phyloP scores from a whole-genome alignment of 108 stramenopile species.

The Aurantiochytrium sp. region DNA sequence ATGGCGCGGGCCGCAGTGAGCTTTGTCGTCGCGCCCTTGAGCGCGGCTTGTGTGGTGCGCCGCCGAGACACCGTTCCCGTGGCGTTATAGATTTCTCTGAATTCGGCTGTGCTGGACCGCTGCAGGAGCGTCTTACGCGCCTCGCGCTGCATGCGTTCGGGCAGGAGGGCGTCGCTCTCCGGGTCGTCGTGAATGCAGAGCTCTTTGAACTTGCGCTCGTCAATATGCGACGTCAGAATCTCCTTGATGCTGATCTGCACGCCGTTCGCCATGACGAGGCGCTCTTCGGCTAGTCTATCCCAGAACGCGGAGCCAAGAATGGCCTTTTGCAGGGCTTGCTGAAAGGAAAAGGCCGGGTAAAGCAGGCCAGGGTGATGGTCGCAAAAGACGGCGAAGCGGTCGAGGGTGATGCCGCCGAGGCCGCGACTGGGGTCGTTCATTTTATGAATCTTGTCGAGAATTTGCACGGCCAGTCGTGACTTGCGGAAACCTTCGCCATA shows the following conservation, averaged over 20 bases:
- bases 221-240: constrained; percentile 47
- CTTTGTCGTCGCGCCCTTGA: too few species aligned
- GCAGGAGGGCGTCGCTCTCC: neutral
- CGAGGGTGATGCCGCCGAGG: constrained; percentile 34
- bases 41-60: neutral
- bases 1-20: too few species aligned
- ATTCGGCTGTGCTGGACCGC: neutral
- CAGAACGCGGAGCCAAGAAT: constrained; percentile 52
- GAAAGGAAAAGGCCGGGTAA: constrained; percentile 53
- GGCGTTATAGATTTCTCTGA: neutral
- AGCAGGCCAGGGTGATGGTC: constrained; percentile 52
- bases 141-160: neutral
- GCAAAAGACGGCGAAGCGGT: constrained; percentile 49
- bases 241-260: constrained; percentile 38
- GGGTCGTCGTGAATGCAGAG: neutral
- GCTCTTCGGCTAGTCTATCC: constrained; percentile 34
- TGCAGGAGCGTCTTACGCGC: neutral
- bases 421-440: neutral
- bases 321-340: constrained; percentile 44
- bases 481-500: constrained; percentile 46
- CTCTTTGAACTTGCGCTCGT: constrained; percentile 35
- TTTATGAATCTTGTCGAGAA: constrained; percentile 35
- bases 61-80: neutral
- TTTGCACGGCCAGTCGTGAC: constrained; percentile 39
- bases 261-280: constrained; percentile 46